Evolutionary conservation across 805 yeast genomes (phyloP).

Genomic region (Metschnikowia borealis): DNA sequence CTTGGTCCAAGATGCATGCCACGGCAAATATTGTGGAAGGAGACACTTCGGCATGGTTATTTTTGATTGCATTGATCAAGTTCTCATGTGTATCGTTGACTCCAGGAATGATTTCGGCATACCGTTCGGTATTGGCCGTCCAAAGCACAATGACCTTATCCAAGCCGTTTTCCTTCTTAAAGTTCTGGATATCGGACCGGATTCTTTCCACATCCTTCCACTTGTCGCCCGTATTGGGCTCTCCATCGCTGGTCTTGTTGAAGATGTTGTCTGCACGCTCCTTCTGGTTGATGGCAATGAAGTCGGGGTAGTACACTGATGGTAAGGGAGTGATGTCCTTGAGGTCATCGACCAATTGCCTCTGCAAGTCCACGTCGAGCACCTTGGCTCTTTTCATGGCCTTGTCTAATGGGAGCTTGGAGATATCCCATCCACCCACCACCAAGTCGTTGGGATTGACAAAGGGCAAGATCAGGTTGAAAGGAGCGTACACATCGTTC

Average conservation of each 20-base stretch:
- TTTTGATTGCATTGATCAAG: constrained; percentile 66
- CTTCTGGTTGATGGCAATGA: constrained; percentile 91
- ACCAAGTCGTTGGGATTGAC: constrained; percentile 86
- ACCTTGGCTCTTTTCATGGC: constrained; percentile 87
- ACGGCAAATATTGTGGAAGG: constrained; percentile 95
- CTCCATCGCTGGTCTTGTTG: constrained; percentile 51
- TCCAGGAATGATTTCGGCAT: constrained; percentile 69
- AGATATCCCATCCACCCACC: constrained; percentile 94
- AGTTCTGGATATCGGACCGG: constrained; percentile 76
- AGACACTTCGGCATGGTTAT: constrained; percentile 76
- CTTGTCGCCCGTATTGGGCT: constrained; percentile 55
- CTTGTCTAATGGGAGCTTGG: constrained; percentile 59
- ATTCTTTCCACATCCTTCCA: constrained; percentile 88
- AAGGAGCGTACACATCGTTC: constrained; percentile 87
- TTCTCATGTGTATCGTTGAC: constrained; percentile 88
- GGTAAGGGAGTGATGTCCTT: constrained; percentile 65
- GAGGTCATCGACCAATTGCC: constrained; percentile 64
- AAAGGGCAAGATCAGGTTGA: constrained; percentile 84
- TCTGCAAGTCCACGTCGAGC: constrained; percentile 79
- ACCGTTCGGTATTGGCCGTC: constrained; percentile 98
- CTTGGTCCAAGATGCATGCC: constrained; percentile 83
- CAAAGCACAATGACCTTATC: constrained; percentile 89
- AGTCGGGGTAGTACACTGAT: constrained; percentile 91
- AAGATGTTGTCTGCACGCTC: constrained; percentile 87
- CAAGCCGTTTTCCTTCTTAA: constrained; percentile 65